Percentiles rank a stretch among this genome's conserved stretches.
These are phyloP conservation scores for Scytalidium sp. DNA, from an alignment of 2,329 filamentous ascomycete genomes.

Conservation along the genomic window DNA sequence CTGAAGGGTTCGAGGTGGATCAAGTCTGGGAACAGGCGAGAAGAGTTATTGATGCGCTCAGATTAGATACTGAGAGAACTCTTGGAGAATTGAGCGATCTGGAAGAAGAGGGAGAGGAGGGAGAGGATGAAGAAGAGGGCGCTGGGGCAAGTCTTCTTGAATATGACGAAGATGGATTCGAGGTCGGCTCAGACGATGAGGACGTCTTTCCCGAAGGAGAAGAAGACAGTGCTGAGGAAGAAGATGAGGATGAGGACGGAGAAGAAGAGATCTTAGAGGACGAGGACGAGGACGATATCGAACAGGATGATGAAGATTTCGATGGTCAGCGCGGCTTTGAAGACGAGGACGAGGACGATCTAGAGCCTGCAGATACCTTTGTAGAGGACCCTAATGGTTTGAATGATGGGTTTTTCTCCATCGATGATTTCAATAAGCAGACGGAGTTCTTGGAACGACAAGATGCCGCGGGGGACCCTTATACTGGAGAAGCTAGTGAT, in stretches of 20 bases:
- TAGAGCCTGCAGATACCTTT: constrained; percentile 52
- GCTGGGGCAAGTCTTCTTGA: constrained; percentile 30
- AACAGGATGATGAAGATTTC: constrained; percentile 32
- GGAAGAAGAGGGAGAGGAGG: constrained; percentile 19
- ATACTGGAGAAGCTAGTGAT: constrained; percentile 72
- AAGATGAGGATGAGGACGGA: constrained; percentile 22
- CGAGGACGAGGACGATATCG: constrained; percentile 31
- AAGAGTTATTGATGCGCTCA: constrained; percentile 70
- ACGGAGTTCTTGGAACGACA: constrained; percentile 86
- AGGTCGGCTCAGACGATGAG: constrained; percentile 29
- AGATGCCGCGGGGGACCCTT: constrained; percentile 73
- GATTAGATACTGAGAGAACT: constrained; percentile 48
- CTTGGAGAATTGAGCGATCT: constrained; percentile 32
- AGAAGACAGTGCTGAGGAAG: constrained; percentile 32
- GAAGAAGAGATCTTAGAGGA: constrained; percentile 26
- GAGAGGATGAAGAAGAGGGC: constrained; percentile 33
- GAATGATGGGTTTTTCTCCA: constrained; percentile 97
- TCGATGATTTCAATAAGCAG: constrained; percentile 95
- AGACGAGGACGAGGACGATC: constrained; percentile 46
- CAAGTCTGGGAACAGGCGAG: constrained; percentile 95
- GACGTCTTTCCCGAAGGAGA: constrained; percentile 30
- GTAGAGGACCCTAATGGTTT: constrained; percentile 76
- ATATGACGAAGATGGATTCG: constrained; percentile 37
- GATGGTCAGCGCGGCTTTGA: constrained; percentile 40
- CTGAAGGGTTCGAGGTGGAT: constrained; percentile 80